Evolutionary conservation across 805 yeast species (phyloP).

Genomic region (Suhomyces xylopsoci): DNA sequence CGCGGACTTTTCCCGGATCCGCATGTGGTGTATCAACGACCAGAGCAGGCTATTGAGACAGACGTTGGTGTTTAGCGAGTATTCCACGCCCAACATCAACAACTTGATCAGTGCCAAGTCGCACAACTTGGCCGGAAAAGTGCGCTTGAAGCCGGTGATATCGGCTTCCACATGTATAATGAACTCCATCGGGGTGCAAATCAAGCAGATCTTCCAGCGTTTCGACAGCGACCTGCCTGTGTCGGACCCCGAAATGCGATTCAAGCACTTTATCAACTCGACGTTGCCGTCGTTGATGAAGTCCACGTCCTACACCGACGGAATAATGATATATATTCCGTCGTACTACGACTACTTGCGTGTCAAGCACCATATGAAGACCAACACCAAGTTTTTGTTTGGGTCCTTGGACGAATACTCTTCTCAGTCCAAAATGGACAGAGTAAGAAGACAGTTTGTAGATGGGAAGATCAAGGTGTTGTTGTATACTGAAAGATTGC

Average conservation of each 20-base stretch:
- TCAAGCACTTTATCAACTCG: slow-evolving; percentile 73
- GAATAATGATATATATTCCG: slow-evolving; percentile 78
- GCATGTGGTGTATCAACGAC: slow-evolving; percentile 91
- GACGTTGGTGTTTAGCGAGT: slow-evolving; percentile 71
- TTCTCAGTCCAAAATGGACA: slow-evolving; percentile 62
- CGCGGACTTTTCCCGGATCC: slow-evolving; percentile 86
- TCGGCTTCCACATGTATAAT: slow-evolving; percentile 52
- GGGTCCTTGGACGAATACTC: slow-evolving; percentile 84
- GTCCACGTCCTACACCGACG: slow-evolving; percentile 63
- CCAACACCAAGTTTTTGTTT: slow-evolving; percentile 60
- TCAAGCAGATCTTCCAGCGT: slow-evolving; percentile 70
- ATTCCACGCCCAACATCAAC: slow-evolving; percentile 77
- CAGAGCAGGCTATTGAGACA: slow-evolving; percentile 73
- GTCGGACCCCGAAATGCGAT: slow-evolving; percentile 78
- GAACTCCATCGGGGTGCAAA: slow-evolving; percentile 59
- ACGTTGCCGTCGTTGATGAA: slow-evolving; percentile 68
- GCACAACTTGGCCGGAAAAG: slow-evolving; percentile 56
- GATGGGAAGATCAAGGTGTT: slow-evolving; percentile 61
- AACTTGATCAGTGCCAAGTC: slow-evolving; percentile 49
- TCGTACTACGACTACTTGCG: slow-evolving; percentile 84
- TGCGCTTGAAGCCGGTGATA: slow-evolving; percentile 50
- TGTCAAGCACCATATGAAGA: slow-evolving; percentile 64
- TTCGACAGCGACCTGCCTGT: slow-evolving; percentile 55
- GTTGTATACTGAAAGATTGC: slow-evolving; percentile 92
- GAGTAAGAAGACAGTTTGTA: slow-evolving; percentile 68